Conservation (phyloP, 495 filamentous ascomycete species). For the Penicillium egyptiacum region DNA sequence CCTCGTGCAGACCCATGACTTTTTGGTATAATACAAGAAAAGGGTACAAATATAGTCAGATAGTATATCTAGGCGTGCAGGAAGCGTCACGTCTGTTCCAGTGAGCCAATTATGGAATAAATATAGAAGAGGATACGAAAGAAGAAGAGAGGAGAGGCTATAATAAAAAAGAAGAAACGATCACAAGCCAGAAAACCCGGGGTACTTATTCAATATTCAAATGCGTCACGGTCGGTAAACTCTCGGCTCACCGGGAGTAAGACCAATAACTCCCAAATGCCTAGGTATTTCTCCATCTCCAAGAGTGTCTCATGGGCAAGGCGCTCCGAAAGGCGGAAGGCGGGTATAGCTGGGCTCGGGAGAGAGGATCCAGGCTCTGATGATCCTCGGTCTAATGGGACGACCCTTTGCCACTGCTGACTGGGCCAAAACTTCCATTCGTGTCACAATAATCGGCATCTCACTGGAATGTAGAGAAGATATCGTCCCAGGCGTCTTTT, state of each 20-base stretch:
- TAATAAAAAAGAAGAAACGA: slow-evolving; percentile 28
- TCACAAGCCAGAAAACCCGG: slow-evolving; percentile 40
- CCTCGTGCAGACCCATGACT: slow-evolving; percentile 55
- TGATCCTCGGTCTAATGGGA: slow-evolving; percentile 49
- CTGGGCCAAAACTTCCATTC: not conserved
- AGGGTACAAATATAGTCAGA: slow-evolving; percentile 14
- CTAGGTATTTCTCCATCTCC: slow-evolving; percentile 20
- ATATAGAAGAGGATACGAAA: slow-evolving; percentile 3
- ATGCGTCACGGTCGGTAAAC: slow-evolving; percentile 50
- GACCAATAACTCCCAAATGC: slow-evolving; percentile 12
- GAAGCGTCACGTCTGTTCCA: slow-evolving; percentile 1
- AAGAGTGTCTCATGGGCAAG: slow-evolving; percentile 26
- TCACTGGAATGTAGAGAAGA: not conserved
- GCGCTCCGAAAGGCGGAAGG: slow-evolving; percentile 31
- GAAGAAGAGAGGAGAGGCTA: slow-evolving; percentile 8
- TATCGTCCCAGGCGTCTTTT: not conserved
- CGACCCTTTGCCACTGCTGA: slow-evolving; percentile 15
- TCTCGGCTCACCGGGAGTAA: slow-evolving; percentile 47
- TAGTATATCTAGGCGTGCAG: slow-evolving; percentile 14
- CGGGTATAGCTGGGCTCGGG: slow-evolving; percentile 39
- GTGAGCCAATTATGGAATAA: slow-evolving; percentile 7
- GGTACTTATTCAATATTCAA: slow-evolving; percentile 36
- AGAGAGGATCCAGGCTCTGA: slow-evolving; percentile 41
- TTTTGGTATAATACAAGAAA: slow-evolving; percentile 17
- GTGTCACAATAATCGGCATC: slow-evolving; percentile 16